These are phyloP conservation scores for Astrothelium macrocarpum DNA, from an alignment of 495 filamentous ascomycete genomes.

Conservation along the genomic window DNA sequence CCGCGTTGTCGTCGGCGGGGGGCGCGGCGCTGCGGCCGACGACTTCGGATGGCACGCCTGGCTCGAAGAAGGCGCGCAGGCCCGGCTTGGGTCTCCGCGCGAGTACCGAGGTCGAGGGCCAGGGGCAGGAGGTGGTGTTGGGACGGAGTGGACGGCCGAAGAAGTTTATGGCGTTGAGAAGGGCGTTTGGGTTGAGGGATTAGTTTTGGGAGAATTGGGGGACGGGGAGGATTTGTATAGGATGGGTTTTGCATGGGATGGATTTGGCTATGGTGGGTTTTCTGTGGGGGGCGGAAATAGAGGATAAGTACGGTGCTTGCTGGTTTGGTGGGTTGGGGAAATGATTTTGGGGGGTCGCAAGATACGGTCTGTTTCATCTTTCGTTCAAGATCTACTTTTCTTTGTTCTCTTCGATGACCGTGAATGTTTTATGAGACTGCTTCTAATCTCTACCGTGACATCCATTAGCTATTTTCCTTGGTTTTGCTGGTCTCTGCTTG, in stretches of 20 bases:
- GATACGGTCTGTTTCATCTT: neutral
- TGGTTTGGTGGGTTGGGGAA: neutral
- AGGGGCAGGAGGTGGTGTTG: slow-evolving; percentile 19
- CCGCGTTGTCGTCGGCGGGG: slow-evolving; percentile 14
- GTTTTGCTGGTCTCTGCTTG: neutral
- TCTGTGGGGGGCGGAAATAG: too few species aligned
- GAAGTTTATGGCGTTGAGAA: slow-evolving; percentile 47
- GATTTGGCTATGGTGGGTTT: neutral
- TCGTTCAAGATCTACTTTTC: neutral
- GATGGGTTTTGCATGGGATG: neutral
- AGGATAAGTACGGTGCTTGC: neutral
- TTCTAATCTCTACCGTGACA: neutral
- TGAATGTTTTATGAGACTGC: neutral
- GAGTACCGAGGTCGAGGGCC: slow-evolving; percentile 15
- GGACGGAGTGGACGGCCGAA: slow-evolving; percentile 44
- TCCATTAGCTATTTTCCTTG: neutral
- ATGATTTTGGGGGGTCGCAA: neutral
- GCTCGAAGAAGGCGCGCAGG: neutral
- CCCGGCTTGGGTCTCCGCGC: slow-evolving; percentile 14
- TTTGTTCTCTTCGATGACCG: neutral
- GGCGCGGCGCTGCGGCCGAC: slow-evolving; percentile 22
- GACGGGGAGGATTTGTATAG: neutral
- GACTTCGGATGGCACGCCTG: slow-evolving; percentile 17
- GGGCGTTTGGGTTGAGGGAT: slow-evolving; percentile 47
- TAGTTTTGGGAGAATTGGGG: slow-evolving; percentile 23